Base-by-base conservation (phyloP, 495 filamentous ascomycete genomes). In the Daldinia concentrica region DNA sequence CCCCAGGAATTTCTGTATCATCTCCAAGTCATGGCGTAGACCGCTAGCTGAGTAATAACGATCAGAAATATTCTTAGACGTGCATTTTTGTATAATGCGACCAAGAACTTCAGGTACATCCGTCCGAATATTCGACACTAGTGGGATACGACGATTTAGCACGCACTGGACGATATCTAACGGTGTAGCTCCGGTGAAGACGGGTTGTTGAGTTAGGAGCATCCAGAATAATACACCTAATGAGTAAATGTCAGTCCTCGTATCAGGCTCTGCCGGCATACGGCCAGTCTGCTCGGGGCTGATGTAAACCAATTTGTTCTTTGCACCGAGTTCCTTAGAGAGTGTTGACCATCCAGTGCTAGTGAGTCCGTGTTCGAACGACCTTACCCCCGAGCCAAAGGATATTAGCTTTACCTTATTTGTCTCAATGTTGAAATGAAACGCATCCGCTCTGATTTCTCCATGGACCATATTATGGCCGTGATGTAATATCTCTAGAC, bases 231-330 rank as follows among this genome's bases (percentile, higher is more conserved):
- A 78, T 59, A 96, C 86, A 12, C 94, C 94, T 2, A 97, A 83
- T 2, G 92, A 92, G 77, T 97, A 97, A 36, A 97, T 94, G 79
- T 97, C 94, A 9, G 93, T 97, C 51, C 94, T 86, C 62, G 88
- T 91, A 79, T 97, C 93, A 1, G 94, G 94, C 73, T 95, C 93
- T 17, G 91, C 93, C 2, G 92, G 91, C 87, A 96, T 90, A 15
- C 94, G 89, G 26, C 94, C 94, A 14, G 93, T 97, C 82, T 97
- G 93, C 72, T 97, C 94, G 0, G 94, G 93, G 48, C 92, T 93
- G 76, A 97, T 93, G 74, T 90, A 96, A 64, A 93, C 88, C 22
- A 97, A 82, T 79, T 95, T 96, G 71, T 92, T 90, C 75, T 91
- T 92, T 27, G 92, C 90, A 0, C 93, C 93, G 37, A 92, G 79